Percentiles rank a stretch among this genome's conserved stretches.
Conservation (phyloP, 306 rosid species). For the Sicyos edulis region DNA sequence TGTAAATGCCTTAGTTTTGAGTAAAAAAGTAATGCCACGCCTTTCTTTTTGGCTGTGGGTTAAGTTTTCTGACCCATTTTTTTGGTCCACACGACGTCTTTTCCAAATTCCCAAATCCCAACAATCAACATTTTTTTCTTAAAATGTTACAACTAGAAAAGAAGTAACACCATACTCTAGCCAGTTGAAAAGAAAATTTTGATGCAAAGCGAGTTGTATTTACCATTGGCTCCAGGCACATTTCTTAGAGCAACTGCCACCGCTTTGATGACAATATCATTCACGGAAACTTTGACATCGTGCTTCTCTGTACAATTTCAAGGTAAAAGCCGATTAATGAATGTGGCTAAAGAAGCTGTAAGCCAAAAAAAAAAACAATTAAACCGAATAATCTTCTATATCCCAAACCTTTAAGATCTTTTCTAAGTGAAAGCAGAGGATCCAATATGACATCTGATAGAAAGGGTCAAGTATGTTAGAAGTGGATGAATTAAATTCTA, state of each 20-base stretch:
- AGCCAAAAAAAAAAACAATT: background rate
- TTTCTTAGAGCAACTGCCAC: constrained; percentile 86
- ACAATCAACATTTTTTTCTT: background rate
- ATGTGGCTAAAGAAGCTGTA: constrained; percentile 16
- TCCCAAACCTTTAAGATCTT: constrained; percentile 75
- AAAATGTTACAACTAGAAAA: background rate
- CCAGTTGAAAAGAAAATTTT: background rate
- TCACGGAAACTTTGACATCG: constrained; percentile 91
- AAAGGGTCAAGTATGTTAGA: constrained; percentile 29
- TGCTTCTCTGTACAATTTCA: constrained; percentile 69
- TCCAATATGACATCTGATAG: constrained; percentile 70
- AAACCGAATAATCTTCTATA: constrained; percentile 7
- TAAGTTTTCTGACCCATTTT: background rate
- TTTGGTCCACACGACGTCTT: background rate
- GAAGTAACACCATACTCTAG: background rate
- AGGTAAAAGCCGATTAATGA: constrained; percentile 19
- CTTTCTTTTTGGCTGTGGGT: background rate
- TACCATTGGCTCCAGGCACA: constrained; percentile 93
- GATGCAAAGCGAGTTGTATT: constrained; percentile 19
- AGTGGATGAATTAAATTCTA: constrained; percentile 18
- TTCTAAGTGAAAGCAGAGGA: constrained; percentile 88
- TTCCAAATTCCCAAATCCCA: background rate
- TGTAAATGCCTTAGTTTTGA: background rate
- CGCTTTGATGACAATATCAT: constrained; percentile 90
- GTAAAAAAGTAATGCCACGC: background rate